A percentile compares a stretch with the other conserved stretches of the same genome.
These are phyloP conservation scores for Asterella californica DNA, from an alignment of 225 moss, liverwort and hornwort genomes.

Conservation along the genomic window DNA sequence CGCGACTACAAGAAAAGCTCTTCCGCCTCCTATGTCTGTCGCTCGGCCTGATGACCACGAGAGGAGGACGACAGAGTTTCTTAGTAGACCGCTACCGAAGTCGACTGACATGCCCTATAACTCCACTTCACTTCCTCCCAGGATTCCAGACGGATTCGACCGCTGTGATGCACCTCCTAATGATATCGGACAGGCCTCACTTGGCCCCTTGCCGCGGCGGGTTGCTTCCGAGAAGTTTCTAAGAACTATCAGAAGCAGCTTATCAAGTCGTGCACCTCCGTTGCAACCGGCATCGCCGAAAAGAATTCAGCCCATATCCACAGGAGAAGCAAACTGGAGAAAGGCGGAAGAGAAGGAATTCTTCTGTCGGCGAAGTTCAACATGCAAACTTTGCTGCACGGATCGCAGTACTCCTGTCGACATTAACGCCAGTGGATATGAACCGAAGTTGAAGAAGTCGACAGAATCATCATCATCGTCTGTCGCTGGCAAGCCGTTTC, in stretches of 20 bases:
- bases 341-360: neutral
- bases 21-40: neutral
- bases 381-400: neutral
- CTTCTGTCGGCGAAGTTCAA: neutral
- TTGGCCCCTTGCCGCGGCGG: neutral
- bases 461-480: neutral
- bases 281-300: neutral
- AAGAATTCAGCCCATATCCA: neutral
- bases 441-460: neutral
- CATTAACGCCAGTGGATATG: no score
- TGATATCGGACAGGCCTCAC: neutral
- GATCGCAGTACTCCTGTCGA: neutral
- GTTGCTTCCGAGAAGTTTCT: neutral
- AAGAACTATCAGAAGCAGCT: neutral
- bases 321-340: neutral
- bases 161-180: constrained; percentile 1
- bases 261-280: neutral
- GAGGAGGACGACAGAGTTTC: neutral
- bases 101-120: constrained; percentile 13
- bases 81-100: constrained; percentile 10
- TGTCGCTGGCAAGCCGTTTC: neutral
- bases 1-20: neutral
- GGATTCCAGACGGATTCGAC: neutral
- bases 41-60: neutral
- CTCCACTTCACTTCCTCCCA: neutral